Evolutionary conservation across 2,329 filamentous ascomycete genomes (phyloP).

Genomic region (Dryadomyces quercivorus): DNA sequence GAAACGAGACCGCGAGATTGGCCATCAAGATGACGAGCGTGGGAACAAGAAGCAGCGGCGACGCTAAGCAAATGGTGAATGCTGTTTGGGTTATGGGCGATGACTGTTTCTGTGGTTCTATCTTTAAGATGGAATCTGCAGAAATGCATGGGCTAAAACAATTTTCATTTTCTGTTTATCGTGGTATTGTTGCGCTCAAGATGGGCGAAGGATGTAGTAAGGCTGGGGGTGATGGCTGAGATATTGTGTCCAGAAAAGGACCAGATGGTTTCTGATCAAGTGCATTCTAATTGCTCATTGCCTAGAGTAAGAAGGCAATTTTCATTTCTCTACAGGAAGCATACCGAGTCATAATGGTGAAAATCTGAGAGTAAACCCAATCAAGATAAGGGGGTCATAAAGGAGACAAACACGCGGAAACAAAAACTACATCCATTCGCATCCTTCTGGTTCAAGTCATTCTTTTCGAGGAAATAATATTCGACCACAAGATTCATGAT

Average conservation of each 20-base stretch:
- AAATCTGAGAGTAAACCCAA: neutral
- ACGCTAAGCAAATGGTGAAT: constrained; percentile 20
- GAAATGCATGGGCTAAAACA: neutral
- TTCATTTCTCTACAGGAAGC: no score
- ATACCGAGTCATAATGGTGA: neutral
- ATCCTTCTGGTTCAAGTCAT: neutral
- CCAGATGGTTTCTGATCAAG: no score
- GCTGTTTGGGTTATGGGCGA: neutral
- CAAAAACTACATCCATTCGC: neutral
- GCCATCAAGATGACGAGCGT: constrained; percentile 65
- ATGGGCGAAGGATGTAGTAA: no score
- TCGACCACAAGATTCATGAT: neutral
- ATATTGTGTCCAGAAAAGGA: no score
- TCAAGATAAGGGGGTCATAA: neutral
- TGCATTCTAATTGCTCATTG: no score
- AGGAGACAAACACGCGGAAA: neutral
- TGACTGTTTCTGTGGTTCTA: no score
- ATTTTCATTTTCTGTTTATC: neutral
- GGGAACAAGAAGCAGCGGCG: constrained; percentile 55
- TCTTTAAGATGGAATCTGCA: neutral
- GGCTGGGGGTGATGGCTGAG: no score
- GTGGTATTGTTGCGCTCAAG: no score
- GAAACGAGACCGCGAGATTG: constrained; percentile 61
- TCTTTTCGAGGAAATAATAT: neutral
- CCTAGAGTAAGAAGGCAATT: no score